phyloP scores from a whole-genome alignment of 2,329 filamentous ascomycete genomes.

The Scedosporium dehoogii region DNA sequence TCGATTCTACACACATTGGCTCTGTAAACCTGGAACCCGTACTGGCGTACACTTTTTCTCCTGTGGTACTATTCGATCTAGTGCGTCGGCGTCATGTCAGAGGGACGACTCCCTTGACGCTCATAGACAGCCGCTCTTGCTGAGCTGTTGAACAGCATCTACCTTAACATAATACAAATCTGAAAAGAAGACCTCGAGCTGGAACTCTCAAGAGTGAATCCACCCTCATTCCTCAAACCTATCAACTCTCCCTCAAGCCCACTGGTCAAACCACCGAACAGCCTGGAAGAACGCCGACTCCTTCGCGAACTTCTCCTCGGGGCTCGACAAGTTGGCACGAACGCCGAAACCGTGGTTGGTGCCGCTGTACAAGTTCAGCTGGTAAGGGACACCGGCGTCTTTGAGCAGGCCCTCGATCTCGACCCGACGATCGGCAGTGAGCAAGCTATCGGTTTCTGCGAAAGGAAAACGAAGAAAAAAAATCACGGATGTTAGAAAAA shows the following conservation, averaged over 20 bases:
- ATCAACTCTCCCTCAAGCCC: slow-evolving; percentile 8
- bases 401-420: slow-evolving; percentile 50
- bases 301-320: slow-evolving; percentile 56
- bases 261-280: slow-evolving; percentile 61
- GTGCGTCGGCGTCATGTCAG: too few relatives aligned
- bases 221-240: background rate
- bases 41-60: too few relatives aligned
- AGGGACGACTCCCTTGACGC: too few relatives aligned
- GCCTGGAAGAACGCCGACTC: slow-evolving; percentile 71
- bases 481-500: background rate
- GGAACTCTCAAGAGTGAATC: background rate
- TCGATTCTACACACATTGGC: too few relatives aligned
- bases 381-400: slow-evolving; percentile 46
- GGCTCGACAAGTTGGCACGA: slow-evolving; percentile 45
- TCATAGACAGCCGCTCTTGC: too few relatives aligned
- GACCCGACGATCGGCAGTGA: slow-evolving; percentile 44
- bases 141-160: background rate
- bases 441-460: slow-evolving; percentile 48
- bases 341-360: slow-evolving; percentile 68
- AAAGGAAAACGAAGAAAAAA: too few relatives aligned
- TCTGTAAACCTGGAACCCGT: too few relatives aligned
- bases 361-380: slow-evolving; percentile 59
- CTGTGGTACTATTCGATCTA: too few relatives aligned
- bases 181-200: background rate
- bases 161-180: background rate